phyloP scores from a whole-genome alignment of 202 grass and related monocot species.

The Musa balbisiana region DNA sequence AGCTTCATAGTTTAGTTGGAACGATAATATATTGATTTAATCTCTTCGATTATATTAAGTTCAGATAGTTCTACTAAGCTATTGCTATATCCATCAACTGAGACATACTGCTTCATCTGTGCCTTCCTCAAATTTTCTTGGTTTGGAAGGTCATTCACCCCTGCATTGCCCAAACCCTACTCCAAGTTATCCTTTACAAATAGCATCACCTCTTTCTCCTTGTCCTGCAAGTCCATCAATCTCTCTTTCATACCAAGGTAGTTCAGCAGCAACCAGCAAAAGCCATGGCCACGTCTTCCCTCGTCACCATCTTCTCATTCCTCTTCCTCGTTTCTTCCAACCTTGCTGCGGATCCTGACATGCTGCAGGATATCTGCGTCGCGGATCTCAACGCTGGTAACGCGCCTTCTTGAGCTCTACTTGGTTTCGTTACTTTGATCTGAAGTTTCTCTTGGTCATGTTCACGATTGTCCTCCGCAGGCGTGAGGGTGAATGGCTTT shows the following conservation, averaged over 20 bases:
- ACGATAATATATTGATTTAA: too few relatives aligned
- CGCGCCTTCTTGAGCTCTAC: not conserved
- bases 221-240: not conserved
- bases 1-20: too few relatives aligned
- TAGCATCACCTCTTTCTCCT: too few relatives aligned
- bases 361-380: slow-evolving; percentile 1
- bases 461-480: not conserved
- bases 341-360: slow-evolving; percentile 3
- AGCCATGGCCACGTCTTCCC: not conserved
- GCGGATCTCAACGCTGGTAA: not conserved
- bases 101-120: too few relatives aligned
- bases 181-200: too few relatives aligned
- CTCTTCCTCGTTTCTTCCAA: not conserved
- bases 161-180: too few relatives aligned
- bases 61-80: too few relatives aligned
- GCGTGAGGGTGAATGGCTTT: not conserved
- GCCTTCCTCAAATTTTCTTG: too few relatives aligned
- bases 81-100: too few relatives aligned
- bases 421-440: not conserved
- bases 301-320: not conserved
- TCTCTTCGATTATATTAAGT: too few relatives aligned
- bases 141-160: too few relatives aligned
- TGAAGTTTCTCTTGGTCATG: not conserved
- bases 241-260: not conserved
- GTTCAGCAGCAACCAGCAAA: not conserved